phyloP scores from a whole-genome alignment of 305 asterid species.

The Salvia sclarea region DNA sequence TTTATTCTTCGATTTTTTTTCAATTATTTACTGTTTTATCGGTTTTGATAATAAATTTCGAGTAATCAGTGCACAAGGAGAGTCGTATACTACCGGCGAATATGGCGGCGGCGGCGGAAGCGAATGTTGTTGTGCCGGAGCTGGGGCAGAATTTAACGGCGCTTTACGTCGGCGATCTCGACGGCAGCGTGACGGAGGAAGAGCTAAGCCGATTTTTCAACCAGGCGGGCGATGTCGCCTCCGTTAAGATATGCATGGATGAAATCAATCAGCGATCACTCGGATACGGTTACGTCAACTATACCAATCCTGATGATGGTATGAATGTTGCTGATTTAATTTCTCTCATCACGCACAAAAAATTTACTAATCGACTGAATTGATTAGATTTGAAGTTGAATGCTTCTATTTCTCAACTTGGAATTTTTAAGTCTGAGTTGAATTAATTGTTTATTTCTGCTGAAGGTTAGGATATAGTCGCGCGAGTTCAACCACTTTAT shows the following conservation, averaged over 20 bases:
- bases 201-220: conserved; percentile 49
- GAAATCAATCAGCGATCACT: conserved; percentile 46
- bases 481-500: background rate
- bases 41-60: background rate
- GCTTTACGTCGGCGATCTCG: conserved; percentile 63
- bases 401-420: background rate
- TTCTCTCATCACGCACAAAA: background rate
- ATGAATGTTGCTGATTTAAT: background rate
- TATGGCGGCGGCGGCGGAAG: conserved; percentile 16
- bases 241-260: conserved; percentile 68
- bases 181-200: conserved; percentile 52
- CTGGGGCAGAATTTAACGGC: conserved; percentile 40
- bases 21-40: background rate
- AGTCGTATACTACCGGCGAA: background rate
- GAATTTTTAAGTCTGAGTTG: background rate
- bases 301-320: conserved; percentile 58
- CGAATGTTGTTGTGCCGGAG: conserved; percentile 6
- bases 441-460: background rate
- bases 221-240: conserved; percentile 54
- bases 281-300: conserved; percentile 74
- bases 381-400: background rate
- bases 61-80: no score
- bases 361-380: background rate
- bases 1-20: background rate
- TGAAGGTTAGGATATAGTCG: background rate